Base-by-base conservation (phyloP, 345 rosid genomes). In the Ricinus communis region DNA sequence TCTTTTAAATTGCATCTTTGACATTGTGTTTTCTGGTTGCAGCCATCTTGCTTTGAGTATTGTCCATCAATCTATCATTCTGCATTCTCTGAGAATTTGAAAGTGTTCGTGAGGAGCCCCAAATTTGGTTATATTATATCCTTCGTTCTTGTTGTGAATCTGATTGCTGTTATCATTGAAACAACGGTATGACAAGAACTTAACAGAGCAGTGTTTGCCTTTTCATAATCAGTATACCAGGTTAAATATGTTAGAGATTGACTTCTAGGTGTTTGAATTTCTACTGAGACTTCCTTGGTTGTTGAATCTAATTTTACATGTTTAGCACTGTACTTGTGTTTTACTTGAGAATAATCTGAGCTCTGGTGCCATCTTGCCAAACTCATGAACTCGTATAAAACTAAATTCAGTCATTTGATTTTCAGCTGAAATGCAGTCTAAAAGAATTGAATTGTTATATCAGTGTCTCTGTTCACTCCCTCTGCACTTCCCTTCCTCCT, bases 91-190 rank as follows among this genome's bases (percentile, higher is more conserved):
- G 76, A 89, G 78, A 87, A 78, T 72, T 76, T 95, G 85, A 92
- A 89, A 83, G 84, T 72, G 67, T 87, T 89, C 61, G 86, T 95
- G 45, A 87, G 80, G 70, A 82, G 93, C 78, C 83, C 87, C 56
- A 82, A 56, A 74, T 95, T 95, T 81, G 89, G 96, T 69, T 95
- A 87, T 74, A 28, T 82, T 11, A 71, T 95, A 79, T 87, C 98
- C 67, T 88, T 83, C 78, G 51, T 88, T 79, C 99, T 95, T 63
- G 14, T 92, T 46, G 43, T 95, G 74, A 95, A 95, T 82, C 82
- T 95, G 68, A 54, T 86, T 65, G 94, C 97, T 30, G 99, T 95
- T 65, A 82, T 92, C 54, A 82, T 89, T 50, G 99, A 92, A 81
- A 89, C 99, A 76, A 90, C 96, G 96, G 99, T 95, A 90, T 71